phyloP scores from a whole-genome alignment of 2,329 filamentous ascomycete species.

The Gliomastix tumulicola region DNA sequence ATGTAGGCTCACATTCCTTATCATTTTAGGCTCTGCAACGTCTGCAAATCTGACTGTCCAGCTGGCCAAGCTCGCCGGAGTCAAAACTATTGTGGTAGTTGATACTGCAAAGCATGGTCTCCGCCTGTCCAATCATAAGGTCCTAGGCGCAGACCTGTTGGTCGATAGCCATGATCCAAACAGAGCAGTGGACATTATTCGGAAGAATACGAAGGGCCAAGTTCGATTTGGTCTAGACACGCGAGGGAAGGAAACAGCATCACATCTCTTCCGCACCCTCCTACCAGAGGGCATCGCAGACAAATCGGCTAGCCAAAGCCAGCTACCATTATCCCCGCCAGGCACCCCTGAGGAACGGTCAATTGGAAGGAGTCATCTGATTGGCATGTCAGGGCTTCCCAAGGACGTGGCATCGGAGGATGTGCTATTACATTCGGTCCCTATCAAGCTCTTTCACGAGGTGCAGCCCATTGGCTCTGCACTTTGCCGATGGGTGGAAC shows the following conservation, averaged over 20 bases:
- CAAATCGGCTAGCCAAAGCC: no score
- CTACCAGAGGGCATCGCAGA: background rate
- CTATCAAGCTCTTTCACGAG: constrained; percentile 72
- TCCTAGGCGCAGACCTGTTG: constrained; percentile 50
- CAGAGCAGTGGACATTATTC: constrained; percentile 60
- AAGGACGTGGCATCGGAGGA: constrained; percentile 40
- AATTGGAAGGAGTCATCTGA: constrained; percentile 41
- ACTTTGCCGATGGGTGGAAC: constrained; percentile 61
- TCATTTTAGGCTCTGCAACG: constrained; percentile 52
- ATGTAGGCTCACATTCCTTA: no score
- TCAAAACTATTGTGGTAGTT: constrained; percentile 59
- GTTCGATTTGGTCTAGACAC: constrained; percentile 66
- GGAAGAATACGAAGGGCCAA: constrained; percentile 45
- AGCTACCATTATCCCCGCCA: constrained; percentile 25
- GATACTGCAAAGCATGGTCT: constrained; percentile 61
- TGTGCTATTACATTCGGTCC: constrained; percentile 56
- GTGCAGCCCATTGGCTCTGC: constrained; percentile 55
- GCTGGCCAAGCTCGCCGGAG: constrained; percentile 57
- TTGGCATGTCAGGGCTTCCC: constrained; percentile 62
- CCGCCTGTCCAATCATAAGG: constrained; percentile 39
- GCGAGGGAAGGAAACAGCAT: constrained; percentile 56
- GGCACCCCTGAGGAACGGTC: constrained; percentile 23
- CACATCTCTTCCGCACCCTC: constrained; percentile 48
- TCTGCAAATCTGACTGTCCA: constrained; percentile 62
- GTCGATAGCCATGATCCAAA: constrained; percentile 61